Evolutionary conservation across 208 protist genomes (phyloP), one percentile per base, ranked within the genome.

Genomic region (Trichomonas gallinae): DNA sequence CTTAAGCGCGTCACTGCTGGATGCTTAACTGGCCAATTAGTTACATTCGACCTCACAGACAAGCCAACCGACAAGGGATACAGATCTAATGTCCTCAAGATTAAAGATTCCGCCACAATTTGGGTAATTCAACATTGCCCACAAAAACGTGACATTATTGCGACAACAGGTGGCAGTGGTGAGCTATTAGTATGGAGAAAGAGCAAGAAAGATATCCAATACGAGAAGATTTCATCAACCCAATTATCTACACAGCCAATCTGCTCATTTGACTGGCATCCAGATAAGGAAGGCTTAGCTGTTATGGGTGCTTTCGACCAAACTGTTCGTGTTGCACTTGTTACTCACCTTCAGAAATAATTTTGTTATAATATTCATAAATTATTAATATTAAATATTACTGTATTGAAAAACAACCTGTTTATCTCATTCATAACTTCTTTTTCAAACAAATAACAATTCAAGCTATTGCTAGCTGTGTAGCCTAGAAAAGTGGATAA

Each of bases 291-390:
- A 63, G 97, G 97, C n/a, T 83, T 98, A 13, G 88, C 88, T n/a
- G 97, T 98, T 23, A 96, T 96, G 96, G 85, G 72, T n/a, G 44
- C 96, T 2, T 97, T 97, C 44, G 97, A 98, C 63, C 97, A 98
- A 44, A 91, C 72, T 11, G 34, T 97, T 34, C 45, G 96, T 21
- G 82, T 97, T 21, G 34, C 97, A 1, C 96, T 96, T 82, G 96
- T 96, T 2, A 97, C 97, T 38, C 87, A 93, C 26, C 45, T 93
- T 72, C 58, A 72, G 46, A 51, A 51, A 13, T 51, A 51, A 51
- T 51, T 51, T 51, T 51, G 46, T 51, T 51, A 15, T 51, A 51
- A 51, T 51, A 51, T 51, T 51, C 46, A 51, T 51, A 51, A 51
- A 51, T 51, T 51, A 3, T 15, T 51, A 51, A 51, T 51, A 51